A percentile compares a stretch with the other conserved stretches of the same genome.
Conservation (phyloP, 805 yeast genomes). For the Yamadazyma sp. region DNA sequence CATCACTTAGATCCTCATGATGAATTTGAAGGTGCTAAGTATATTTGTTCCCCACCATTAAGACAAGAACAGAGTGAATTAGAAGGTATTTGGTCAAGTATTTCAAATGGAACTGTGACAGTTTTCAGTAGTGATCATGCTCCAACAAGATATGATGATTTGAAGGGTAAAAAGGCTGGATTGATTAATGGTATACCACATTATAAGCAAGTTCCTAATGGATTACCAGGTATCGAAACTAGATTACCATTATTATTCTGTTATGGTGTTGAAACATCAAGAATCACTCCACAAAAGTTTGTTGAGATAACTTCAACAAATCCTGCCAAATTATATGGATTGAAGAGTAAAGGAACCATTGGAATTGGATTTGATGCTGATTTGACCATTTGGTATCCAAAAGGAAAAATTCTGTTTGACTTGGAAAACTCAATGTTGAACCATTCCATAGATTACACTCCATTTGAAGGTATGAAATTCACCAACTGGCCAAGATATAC, state of each 20-base stretch:
- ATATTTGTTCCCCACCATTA: slow-evolving; percentile 49
- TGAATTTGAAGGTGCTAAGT: slow-evolving; percentile 46
- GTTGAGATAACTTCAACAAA: slow-evolving; percentile 46
- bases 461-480: slow-evolving; percentile 37
- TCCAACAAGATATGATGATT: slow-evolving; percentile 41
- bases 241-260: slow-evolving; percentile 42
- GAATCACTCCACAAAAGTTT: slow-evolving; percentile 38
- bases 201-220: slow-evolving; percentile 46
- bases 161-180: slow-evolving; percentile 42
- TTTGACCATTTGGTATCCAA: slow-evolving; percentile 46
- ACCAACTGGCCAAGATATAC: slow-evolving; percentile 49
- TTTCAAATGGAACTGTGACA: slow-evolving; percentile 47
- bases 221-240: slow-evolving; percentile 49
- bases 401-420: slow-evolving; percentile 17
- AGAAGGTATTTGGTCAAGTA: slow-evolving; percentile 44
- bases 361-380: slow-evolving; percentile 50
- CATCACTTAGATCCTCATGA: slow-evolving; percentile 19
- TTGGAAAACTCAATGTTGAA: slow-evolving; percentile 26
- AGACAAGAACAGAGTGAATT: slow-evolving; percentile 37
- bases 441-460: slow-evolving; percentile 38
- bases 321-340: slow-evolving; percentile 46
- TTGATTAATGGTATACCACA: slow-evolving; percentile 37
- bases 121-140: slow-evolving; percentile 47
- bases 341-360: slow-evolving; percentile 36
- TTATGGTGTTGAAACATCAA: slow-evolving; percentile 41